Base-by-base conservation (phyloP, 805 yeast species). In the Saturnispora besseyi region DNA sequence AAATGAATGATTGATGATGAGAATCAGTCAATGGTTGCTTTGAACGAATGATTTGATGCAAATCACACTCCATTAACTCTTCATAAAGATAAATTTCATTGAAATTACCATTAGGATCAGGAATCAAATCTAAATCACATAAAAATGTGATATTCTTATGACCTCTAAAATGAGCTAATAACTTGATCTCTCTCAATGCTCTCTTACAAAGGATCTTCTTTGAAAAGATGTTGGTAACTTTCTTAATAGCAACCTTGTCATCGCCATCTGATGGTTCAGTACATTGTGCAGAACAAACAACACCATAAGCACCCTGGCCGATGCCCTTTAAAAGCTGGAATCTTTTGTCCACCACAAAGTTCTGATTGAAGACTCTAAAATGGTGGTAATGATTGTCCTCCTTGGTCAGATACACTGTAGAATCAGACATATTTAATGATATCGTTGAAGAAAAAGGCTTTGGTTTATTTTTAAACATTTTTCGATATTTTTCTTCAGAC, bases 241-340 rank as follows among this genome's bases (percentile, higher is more conserved):
- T 93, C 68, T 93, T 93, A 61, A 93, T 89, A 24, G 99, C 99
- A 30, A 93, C 96, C 11, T 82, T 77, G 6, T 89, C 90, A 45
- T 86, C 91, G 43, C 84, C 91, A 46, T 82, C 87, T 5, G 77
- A 77, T 1, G 79, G 72, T 49, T 80, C 86, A 4, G 79, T 75
- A 64, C 89, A 90, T 58, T 82, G 79, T 15, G 99, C 99, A 1
- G 96, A 85, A 62, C 97, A 91, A 5, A 93, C 99, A 4, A 91
- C 83, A 40, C 99, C 99, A 62, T 93, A 93, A 1, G 99, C 98
- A 11, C 99, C 99, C 59, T 93, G 97, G 5, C 99, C 99, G 37
- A 93, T 76, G 59, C 93, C 98, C 61, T 90, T 87, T 51, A 88
- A 87, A 57, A 93, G 76, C 62, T 88, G 87, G 64, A 91, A 88